Percentiles rank a stretch among this genome's conserved stretches.
Conservation (phyloP, 768 basidiomycete genomes). For the Phylloporus sp. region DNA sequence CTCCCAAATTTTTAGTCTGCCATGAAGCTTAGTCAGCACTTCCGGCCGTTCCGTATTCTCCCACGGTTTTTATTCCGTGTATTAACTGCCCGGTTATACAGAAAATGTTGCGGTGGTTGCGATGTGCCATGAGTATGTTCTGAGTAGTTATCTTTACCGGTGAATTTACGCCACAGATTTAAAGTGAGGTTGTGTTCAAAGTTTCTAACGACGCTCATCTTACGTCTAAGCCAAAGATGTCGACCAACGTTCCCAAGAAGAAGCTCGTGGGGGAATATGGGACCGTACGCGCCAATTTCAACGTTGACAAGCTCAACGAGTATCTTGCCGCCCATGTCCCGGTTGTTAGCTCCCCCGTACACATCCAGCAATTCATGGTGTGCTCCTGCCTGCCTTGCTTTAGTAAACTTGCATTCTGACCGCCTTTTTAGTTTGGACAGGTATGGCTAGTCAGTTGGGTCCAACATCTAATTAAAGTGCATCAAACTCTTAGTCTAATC, state of each 20-base stretch:
- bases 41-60: slow-evolving; percentile 10
- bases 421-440: slow-evolving; percentile 72
- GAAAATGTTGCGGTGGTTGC: too few species aligned
- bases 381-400: slow-evolving; percentile 16
- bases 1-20: slow-evolving; percentile 43
- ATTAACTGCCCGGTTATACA: too few species aligned
- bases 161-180: neutral
- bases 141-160: neutral
- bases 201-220: too few species aligned
- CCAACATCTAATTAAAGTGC: slow-evolving; percentile 1
- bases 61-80: neutral
- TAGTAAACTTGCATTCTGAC: neutral
- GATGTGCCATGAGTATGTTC: too few species aligned
- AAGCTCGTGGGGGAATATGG: slow-evolving; percentile 80
- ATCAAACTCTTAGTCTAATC: slow-evolving; percentile 67
- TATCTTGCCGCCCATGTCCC: slow-evolving; percentile 61
- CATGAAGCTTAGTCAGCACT: slow-evolving; percentile 28
- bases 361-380: slow-evolving; percentile 92
- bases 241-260: slow-evolving; percentile 34
- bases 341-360: slow-evolving; percentile 58
- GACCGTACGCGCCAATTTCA: slow-evolving; percentile 64
- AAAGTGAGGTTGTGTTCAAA: too few species aligned
- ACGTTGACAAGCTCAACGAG: slow-evolving; percentile 56
- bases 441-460: slow-evolving; percentile 38
- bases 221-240: too few species aligned